phyloP scores from a whole-genome alignment of 495 filamentous ascomycete genomes.

The Penicillium fimorum region DNA sequence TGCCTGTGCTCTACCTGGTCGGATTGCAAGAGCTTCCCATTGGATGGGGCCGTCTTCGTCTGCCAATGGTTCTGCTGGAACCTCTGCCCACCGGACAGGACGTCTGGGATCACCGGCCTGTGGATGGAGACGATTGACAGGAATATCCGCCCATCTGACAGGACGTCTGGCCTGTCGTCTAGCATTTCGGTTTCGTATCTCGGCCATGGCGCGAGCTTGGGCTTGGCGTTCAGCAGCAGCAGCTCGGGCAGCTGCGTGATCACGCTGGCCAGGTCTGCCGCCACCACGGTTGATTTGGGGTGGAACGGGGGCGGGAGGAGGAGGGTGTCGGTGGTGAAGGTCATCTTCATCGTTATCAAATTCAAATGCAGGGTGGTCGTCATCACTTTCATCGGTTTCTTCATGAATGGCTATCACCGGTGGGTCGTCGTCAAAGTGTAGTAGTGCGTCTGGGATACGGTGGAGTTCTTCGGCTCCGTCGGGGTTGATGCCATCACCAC shows the following conservation, averaged over 20 bases:
- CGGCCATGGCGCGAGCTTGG: slow-evolving; percentile 46
- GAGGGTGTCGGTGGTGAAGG: slow-evolving; percentile 30
- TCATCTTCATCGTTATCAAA: slow-evolving; percentile 34
- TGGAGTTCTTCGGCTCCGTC: slow-evolving; percentile 46
- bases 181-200: slow-evolving; percentile 34
- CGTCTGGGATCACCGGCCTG: slow-evolving; percentile 14
- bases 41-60: background rate
- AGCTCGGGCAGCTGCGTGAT: slow-evolving; percentile 40
- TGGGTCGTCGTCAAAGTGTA: slow-evolving; percentile 39
- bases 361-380: slow-evolving; percentile 29
- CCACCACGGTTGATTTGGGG: slow-evolving; percentile 32
- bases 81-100: slow-evolving; percentile 9
- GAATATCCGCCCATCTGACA: slow-evolving; percentile 2
- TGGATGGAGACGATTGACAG: background rate
- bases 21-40: background rate
- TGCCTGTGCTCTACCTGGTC: slow-evolving; percentile 8
- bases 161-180: background rate
- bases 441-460: slow-evolving; percentile 36
- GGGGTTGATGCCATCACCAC: slow-evolving; percentile 64
- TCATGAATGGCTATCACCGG: background rate
- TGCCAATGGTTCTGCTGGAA: background rate
- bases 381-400: slow-evolving; percentile 15
- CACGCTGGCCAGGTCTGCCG: slow-evolving; percentile 21
- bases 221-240: slow-evolving; percentile 45
- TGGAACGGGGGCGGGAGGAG: slow-evolving; percentile 45